These are phyloP conservation scores for Austroboletus rostrupii DNA, from an alignment of 1,284 basidiomycete species.

Conservation along the genomic window DNA sequence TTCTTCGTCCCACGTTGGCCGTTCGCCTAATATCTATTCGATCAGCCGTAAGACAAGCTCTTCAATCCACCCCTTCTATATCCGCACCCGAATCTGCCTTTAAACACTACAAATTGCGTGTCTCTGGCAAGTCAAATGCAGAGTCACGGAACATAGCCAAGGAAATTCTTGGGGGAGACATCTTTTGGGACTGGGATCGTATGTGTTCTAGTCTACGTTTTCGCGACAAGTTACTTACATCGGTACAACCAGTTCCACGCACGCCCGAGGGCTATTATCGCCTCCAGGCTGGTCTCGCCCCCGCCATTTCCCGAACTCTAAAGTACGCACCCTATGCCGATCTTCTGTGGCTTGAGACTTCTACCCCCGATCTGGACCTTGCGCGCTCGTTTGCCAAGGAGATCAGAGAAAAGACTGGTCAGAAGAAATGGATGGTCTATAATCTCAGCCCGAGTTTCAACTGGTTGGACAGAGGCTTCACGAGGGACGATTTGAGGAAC, in stretches of 20 bases:
- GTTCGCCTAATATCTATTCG: conserved; percentile 4
- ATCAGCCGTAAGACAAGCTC: conserved; percentile 53
- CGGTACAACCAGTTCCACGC: conserved; percentile 57
- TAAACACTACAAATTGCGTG: conserved; percentile 56
- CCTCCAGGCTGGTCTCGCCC: conserved; percentile 78
- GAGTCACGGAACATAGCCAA: conserved; percentile 72
- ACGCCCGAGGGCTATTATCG: conserved; percentile 93
- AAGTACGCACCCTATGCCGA: conserved; percentile 82
- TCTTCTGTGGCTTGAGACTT: conserved; percentile 89
- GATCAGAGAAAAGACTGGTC: conserved; percentile 58
- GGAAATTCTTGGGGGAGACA: conserved; percentile 56
- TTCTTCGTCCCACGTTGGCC: conserved; percentile 1
- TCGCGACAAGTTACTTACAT: conserved; percentile 3
- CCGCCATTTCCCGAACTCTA: conserved; percentile 80
- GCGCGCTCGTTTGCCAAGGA: conserved; percentile 76
- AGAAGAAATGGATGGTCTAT: conserved; percentile 80
- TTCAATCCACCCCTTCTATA: conserved; percentile 20
- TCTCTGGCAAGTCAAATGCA: conserved; percentile 66
- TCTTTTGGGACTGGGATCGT: conserved; percentile 90
- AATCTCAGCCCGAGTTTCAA: conserved; percentile 94
- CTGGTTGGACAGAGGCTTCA: conserved; percentile 83
- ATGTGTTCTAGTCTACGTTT: conserved; percentile 26
- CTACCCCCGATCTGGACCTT: conserved; percentile 76
- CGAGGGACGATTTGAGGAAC: conserved; percentile 72
- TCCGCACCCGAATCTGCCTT: conserved; percentile 54